A percentile compares a stretch with the other conserved stretches of the same genome.
Evolutionary conservation across 2,329 filamentous ascomycete species (phyloP).

Genomic region (Colletotrichum aenigma): DNA sequence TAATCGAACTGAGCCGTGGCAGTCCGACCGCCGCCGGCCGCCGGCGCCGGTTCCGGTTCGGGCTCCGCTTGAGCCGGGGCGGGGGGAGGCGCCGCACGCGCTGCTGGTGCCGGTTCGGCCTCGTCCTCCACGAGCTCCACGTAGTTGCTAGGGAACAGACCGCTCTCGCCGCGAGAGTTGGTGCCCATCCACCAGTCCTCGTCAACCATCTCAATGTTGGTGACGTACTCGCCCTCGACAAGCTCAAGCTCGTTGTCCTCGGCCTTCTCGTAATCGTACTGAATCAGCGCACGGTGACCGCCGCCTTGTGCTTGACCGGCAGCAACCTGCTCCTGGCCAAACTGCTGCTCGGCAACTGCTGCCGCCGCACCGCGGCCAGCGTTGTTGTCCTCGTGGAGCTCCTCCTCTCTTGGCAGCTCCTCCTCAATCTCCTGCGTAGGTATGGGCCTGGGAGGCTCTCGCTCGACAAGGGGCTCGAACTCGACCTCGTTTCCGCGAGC

Average conservation of each 20-base stretch:
- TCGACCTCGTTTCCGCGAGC: slow-evolving; percentile 63
- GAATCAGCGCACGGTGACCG: slow-evolving; percentile 76
- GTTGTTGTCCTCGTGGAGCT: slow-evolving; percentile 66
- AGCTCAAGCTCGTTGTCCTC: slow-evolving; percentile 97
- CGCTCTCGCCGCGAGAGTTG: slow-evolving; percentile 82
- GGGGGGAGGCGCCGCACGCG: slow-evolving; percentile 38
- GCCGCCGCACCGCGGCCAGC: slow-evolving; percentile 62
- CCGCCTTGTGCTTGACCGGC: slow-evolving; percentile 39
- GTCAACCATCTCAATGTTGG: slow-evolving; percentile 95
- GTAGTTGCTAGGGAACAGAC: slow-evolving; percentile 97
- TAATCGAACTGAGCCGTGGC: slow-evolving; percentile 94
- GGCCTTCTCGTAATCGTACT: slow-evolving; percentile 97
- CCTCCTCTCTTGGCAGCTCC: slow-evolving; percentile 66
- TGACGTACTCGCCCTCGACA: slow-evolving; percentile 84
- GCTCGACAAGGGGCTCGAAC: slow-evolving; percentile 52
- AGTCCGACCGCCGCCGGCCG: slow-evolving; percentile 55
- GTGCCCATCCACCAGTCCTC: slow-evolving; percentile 99
- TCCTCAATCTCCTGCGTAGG: slow-evolving; percentile 68
- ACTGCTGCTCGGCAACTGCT: slow-evolving; percentile 54
- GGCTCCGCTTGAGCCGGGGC: slow-evolving; percentile 38
- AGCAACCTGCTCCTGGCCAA: slow-evolving; percentile 41
- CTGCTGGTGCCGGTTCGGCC: slow-evolving; percentile 39
- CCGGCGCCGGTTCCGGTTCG: slow-evolving; percentile 41
- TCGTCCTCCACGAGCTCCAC: slow-evolving; percentile 81
- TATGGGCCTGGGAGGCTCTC: slow-evolving; percentile 61